Conservation (phyloP, 305 asterid genomes). For the Stenogyne calaminthoides region DNA sequence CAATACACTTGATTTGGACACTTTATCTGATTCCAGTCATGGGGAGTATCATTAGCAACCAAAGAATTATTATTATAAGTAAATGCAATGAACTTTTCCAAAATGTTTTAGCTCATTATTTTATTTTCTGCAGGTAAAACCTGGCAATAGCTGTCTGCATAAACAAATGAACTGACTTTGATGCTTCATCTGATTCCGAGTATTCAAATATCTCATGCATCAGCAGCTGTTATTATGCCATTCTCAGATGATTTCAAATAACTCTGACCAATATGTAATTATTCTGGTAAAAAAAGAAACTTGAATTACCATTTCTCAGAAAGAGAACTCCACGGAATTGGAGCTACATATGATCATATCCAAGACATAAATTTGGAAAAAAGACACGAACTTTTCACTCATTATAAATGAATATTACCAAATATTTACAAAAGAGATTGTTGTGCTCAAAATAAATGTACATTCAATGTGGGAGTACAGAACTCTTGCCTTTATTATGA, state of each 20-base stretch:
- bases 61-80: not conserved
- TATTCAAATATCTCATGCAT: not conserved
- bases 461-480: conserved; percentile 30
- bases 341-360: not conserved
- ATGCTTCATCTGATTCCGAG: not conserved
- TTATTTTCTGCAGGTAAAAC: not conserved
- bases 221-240: conserved; percentile 9
- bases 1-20: conserved; percentile 8
- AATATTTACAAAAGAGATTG: conserved; percentile 14
- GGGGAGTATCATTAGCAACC: no score
- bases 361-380: not conserved
- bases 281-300: not conserved
- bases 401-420: not conserved
- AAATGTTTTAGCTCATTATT: not conserved
- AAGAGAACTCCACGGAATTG: not conserved
- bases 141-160: not conserved
- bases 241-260: not conserved
- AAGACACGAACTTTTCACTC: not conserved
- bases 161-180: conserved; percentile 9
- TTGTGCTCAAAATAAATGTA: not conserved
- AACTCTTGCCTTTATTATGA: conserved; percentile 42
- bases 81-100: not conserved
- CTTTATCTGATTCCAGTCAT: not conserved
- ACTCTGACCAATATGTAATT: not conserved
- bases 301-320: not conserved